These are phyloP conservation scores for Cymbopogon flexuosus DNA, from an alignment of 202 grass and related monocot species.

Conservation along the genomic window DNA sequence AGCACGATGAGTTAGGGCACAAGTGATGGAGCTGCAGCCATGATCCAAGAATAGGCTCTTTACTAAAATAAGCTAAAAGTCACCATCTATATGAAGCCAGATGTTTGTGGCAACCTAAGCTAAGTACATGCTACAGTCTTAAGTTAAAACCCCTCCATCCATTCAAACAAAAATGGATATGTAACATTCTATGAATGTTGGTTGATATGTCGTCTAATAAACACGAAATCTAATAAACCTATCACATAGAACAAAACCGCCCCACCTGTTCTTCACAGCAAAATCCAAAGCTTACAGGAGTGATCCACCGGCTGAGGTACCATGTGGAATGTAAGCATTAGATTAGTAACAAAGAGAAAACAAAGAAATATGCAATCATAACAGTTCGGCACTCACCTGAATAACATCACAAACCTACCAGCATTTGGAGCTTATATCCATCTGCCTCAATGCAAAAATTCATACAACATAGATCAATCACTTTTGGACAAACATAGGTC, in stretches of 20 bases:
- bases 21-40: background rate
- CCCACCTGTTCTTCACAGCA: conserved; percentile 37
- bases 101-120: background rate
- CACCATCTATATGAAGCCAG: background rate
- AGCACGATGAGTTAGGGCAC: background rate
- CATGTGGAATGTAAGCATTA: conserved; percentile 60
- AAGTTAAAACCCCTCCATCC: background rate
- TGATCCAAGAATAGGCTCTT: background rate
- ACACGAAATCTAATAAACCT: conserved; percentile 7
- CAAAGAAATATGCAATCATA: conserved; percentile 28
- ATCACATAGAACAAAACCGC: conserved; percentile 13
- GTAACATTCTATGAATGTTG: background rate
- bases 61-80: background rate
- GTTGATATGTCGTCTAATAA: background rate
- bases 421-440: conserved; percentile 89
- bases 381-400: conserved; percentile 85
- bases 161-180: background rate
- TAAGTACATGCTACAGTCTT: background rate
- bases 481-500: conserved; percentile 46
- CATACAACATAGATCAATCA: conserved; percentile 71
- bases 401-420: conserved; percentile 94
- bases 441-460: conserved; percentile 90
- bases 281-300: conserved; percentile 51
- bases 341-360: conserved; percentile 1
- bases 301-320: conserved; percentile 51